These are phyloP conservation scores for Mycena belliarum DNA, from an alignment of 768 basidiomycete species.

Conservation along the genomic window DNA sequence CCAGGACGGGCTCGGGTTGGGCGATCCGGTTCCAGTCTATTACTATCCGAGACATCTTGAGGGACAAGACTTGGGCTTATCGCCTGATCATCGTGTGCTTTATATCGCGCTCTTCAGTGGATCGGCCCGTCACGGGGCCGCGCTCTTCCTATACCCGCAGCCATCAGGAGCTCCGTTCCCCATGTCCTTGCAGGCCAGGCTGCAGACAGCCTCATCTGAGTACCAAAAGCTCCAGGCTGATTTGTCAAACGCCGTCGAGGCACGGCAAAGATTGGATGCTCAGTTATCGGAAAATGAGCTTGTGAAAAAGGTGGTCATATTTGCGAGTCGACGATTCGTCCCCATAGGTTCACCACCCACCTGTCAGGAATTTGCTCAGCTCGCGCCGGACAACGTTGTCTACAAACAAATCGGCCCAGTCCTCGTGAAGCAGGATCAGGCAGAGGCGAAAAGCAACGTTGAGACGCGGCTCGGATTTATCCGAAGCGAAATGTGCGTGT, in stretches of 20 bases:
- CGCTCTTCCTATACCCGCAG: background rate
- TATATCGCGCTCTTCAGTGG: background rate
- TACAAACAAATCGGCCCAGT: slow-evolving; percentile 93
- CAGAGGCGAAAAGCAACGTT: slow-evolving; percentile 85
- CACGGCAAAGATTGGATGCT: slow-evolving; percentile 83
- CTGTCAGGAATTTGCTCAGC: slow-evolving; percentile 75
- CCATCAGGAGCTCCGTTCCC: slow-evolving; percentile 4
- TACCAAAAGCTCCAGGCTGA: slow-evolving; percentile 84
- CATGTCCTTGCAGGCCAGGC: slow-evolving; percentile 58
- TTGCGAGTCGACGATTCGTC: background rate
- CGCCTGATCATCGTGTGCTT: background rate
- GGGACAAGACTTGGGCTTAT: background rate
- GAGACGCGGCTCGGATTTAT: slow-evolving; percentile 92
- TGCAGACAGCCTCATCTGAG: slow-evolving; percentile 71
- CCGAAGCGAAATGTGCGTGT: slow-evolving; percentile 76
- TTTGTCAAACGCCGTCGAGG: slow-evolving; percentile 71
- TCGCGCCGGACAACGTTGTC: slow-evolving; percentile 76
- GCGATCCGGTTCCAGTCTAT: slow-evolving; percentile 64
- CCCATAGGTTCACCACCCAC: background rate
- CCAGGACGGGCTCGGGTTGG: slow-evolving; percentile 62
- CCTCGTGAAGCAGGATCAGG: slow-evolving; percentile 85
- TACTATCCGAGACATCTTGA: slow-evolving; percentile 34
- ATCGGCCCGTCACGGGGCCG: slow-evolving; percentile 5
- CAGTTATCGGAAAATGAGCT: slow-evolving; percentile 90
- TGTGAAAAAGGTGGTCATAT: slow-evolving; percentile 72